Evolutionary conservation across 1,284 basidiomycete species (phyloP).

Genomic region (Chalciporus sp.): DNA sequence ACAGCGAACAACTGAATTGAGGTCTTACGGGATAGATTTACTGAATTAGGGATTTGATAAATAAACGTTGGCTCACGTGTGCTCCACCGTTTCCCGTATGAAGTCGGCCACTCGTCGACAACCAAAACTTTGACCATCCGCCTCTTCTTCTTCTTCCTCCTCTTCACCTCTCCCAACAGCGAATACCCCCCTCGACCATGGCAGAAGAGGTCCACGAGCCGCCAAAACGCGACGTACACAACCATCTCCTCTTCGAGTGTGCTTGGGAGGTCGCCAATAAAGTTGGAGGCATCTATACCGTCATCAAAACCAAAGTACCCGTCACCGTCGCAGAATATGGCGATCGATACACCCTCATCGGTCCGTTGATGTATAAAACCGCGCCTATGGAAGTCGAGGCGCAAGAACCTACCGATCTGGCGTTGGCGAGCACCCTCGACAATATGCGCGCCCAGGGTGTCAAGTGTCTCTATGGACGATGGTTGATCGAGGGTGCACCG

Average conservation of each 20-base stretch:
- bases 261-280: constrained; percentile 97
- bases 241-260: constrained; percentile 84
- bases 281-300: constrained; percentile 98
- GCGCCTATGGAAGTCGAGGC: constrained; percentile 98
- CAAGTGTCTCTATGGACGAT: constrained; percentile 93
- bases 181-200: constrained; percentile 17
- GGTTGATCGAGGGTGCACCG: constrained; percentile 97
- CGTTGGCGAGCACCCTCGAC: constrained; percentile 71
- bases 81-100: constrained; percentile 7
- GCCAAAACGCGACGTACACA: constrained; percentile 71
- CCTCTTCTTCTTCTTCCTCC: neutral
- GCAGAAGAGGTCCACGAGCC: constrained; percentile 26
- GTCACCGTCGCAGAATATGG: constrained; percentile 94
- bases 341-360: constrained; percentile 91
- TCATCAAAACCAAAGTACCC: constrained; percentile 99
- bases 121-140: neutral
- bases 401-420: constrained; percentile 79
- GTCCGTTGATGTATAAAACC: constrained; percentile 95
- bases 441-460: constrained; percentile 87
- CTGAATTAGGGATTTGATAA: constrained; percentile 16
- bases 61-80: constrained; percentile 22
- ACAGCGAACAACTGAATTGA: neutral
- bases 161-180: constrained; percentile 1
- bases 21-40: constrained; percentile 13
- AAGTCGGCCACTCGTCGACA: constrained; percentile 1